A percentile compares a stretch with the other conserved stretches of the same genome.
Evolutionary conservation across 2,329 filamentous ascomycete species (phyloP).

Genomic region (Talaromyces islandicus): DNA sequence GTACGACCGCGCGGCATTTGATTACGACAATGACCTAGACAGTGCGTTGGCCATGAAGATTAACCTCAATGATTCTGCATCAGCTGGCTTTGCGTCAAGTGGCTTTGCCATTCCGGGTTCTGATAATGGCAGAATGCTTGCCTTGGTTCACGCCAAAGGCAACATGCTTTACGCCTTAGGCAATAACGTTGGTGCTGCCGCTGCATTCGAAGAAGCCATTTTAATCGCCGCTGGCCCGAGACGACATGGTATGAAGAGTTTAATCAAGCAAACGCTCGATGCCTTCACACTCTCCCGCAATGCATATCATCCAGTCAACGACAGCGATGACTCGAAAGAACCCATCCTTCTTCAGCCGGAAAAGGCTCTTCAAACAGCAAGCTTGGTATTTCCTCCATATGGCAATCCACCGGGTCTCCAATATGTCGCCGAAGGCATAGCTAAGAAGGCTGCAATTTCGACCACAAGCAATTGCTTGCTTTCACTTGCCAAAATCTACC

Average conservation of each 20-base stretch:
- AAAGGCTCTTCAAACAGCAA: constrained; percentile 73
- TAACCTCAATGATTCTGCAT: constrained; percentile 23
- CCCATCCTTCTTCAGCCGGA: constrained; percentile 79
- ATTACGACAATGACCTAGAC: constrained; percentile 46
- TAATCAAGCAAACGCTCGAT: constrained; percentile 71
- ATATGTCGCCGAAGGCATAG: constrained; percentile 63
- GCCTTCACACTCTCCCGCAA: constrained; percentile 52
- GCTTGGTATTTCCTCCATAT: constrained; percentile 69
- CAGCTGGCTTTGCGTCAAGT: constrained; percentile 63
- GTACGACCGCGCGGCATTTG: constrained; percentile 53
- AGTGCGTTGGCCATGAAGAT: constrained; percentile 20
- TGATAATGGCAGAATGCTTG: constrained; percentile 88
- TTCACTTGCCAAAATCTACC: constrained; percentile 94
- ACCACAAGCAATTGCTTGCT: constrained; percentile 94
- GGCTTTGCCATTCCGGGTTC: constrained; percentile 77
- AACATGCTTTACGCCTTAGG: constrained; percentile 93
- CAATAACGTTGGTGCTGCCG: constrained; percentile 71
- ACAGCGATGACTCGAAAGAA: constrained; percentile 36
- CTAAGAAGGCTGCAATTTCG: constrained; percentile 74
- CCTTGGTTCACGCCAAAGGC: constrained; percentile 95
- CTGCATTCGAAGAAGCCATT: constrained; percentile 91
- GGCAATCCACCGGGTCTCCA: constrained; percentile 75
- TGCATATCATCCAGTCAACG: constrained; percentile 29
- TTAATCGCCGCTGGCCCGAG: constrained; percentile 74
- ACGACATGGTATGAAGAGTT: constrained; percentile 63